Evolutionary conservation across 805 yeast species (phyloP).

Genomic region (Candida khao-thaluensis): DNA sequence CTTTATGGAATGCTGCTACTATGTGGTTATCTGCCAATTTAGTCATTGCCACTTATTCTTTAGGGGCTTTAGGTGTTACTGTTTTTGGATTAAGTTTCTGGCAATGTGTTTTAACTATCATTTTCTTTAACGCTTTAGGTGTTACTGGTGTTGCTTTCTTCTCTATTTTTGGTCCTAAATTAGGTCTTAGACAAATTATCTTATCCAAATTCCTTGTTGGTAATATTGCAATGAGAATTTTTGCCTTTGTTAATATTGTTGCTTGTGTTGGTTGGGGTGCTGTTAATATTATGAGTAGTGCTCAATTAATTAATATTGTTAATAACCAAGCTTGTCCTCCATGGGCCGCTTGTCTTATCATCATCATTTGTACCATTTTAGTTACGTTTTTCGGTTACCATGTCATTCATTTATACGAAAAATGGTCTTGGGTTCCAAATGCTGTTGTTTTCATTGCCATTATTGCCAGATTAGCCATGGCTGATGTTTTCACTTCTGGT

Average conservation of each 20-base stretch:
- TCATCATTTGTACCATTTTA: slow-evolving; percentile 63
- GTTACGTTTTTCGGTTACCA: slow-evolving; percentile 84
- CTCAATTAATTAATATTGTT: slow-evolving; percentile 76
- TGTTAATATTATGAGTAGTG: slow-evolving; percentile 85
- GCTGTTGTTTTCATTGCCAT: slow-evolving; percentile 69
- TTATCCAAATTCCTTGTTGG: slow-evolving; percentile 78
- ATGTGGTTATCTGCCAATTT: slow-evolving; percentile 93
- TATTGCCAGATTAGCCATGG: slow-evolving; percentile 70
- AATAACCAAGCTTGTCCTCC: slow-evolving; percentile 71
- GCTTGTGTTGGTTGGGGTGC: slow-evolving; percentile 97
- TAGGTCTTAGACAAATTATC: slow-evolving; percentile 88
- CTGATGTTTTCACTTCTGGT: slow-evolving; percentile 56
- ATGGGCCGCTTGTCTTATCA: slow-evolving; percentile 85
- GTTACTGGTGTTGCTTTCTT: slow-evolving; percentile 77
- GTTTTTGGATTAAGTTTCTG: slow-evolving; percentile 71
- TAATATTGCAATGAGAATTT: slow-evolving; percentile 68
- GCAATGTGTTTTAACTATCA: slow-evolving; percentile 61
- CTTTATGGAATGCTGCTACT: slow-evolving; percentile 68
- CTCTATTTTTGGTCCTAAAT: slow-evolving; percentile 77
- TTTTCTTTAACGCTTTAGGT: slow-evolving; percentile 76
- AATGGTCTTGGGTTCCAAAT: slow-evolving; percentile 87
- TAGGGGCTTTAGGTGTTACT: slow-evolving; percentile 64
- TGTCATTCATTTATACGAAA: slow-evolving; percentile 78
- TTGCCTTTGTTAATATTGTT: slow-evolving; percentile 71
- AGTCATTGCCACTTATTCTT: slow-evolving; percentile 78